A percentile compares a stretch with the other conserved stretches of the same genome.
phyloP scores from a whole-genome alignment of 805 yeast species.

The Schwanniomyces yamadae region DNA sequence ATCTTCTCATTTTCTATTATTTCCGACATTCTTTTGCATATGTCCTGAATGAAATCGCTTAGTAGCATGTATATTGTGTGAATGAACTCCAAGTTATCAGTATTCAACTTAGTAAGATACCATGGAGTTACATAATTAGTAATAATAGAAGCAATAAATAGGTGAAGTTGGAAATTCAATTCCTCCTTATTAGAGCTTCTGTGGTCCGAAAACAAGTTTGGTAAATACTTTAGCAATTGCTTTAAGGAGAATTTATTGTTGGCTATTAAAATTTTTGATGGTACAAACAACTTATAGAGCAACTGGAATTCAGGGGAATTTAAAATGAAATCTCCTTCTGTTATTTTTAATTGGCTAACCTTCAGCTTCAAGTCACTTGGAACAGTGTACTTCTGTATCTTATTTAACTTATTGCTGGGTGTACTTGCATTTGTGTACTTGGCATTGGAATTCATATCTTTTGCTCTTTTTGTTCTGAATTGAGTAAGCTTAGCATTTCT shows the following conservation, averaged over 20 bases:
- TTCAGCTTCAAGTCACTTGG: conserved; percentile 9
- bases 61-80: conserved; percentile 23
- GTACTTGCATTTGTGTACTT: background rate
- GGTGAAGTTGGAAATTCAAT: conserved; percentile 36
- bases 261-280: conserved; percentile 29
- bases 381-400: conserved; percentile 6
- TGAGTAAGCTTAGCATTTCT: background rate
- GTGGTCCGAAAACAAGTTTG: conserved; percentile 22
- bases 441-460: background rate
- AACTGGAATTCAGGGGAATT: conserved; percentile 33
- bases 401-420: background rate
- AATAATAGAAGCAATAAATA: conserved; percentile 33
- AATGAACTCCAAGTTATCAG: conserved; percentile 31
- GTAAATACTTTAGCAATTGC: conserved; percentile 28
- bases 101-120: conserved; percentile 29
- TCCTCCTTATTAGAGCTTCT: conserved; percentile 10
- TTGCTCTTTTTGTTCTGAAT: background rate
- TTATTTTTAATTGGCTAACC: conserved; percentile 4
- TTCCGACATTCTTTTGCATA: conserved; percentile 17
- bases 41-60: conserved; percentile 23
- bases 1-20: conserved; percentile 10
- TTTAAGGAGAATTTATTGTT: conserved; percentile 26
- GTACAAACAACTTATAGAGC: conserved; percentile 33
- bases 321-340: conserved; percentile 17
- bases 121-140: conserved; percentile 22